Evolutionary conservation across 495 filamentous ascomycete genomes (phyloP), one percentile per base, ranked within the genome.

Genomic region (Aspergillus cavernicola): DNA sequence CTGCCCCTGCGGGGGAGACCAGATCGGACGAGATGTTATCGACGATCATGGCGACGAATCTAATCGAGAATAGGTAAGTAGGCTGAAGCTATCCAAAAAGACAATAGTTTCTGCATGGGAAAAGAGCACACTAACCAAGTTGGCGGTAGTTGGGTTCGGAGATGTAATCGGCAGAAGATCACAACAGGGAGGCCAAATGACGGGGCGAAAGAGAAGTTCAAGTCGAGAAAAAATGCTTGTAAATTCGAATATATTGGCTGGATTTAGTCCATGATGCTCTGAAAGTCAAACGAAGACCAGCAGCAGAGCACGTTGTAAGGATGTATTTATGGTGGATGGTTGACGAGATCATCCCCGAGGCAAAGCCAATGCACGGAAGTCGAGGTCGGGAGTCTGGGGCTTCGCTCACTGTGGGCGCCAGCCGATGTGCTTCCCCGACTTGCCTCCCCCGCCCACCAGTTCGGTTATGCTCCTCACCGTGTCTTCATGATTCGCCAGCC

Each of bases 1-100:
- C 83, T n/a, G 76, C 76, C 51, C 78, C 58, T 48, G 88, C 54
- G 28, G 80, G 63, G 42, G 75, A 68, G 50, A 80, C 48, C 24
- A 83, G 59, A 53, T 69, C 55, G 19, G 49, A 24, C 18, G 56
- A 29, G 44, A 60, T 56, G 18, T 36, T 11, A 22, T 47, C 44
- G 31, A 20, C 31, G 19, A 47, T 20, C 42, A 26, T 33, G 16
- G 12, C 40, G 35, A 2, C n/a, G n/a, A 20, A 15, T 32, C 29
- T 15, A 24, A 4, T 39, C 38, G 31, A 16, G 9, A 9, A 16
- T 28, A 29, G 7, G 6, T 16, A n/a, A 33, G 33, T 28, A 13
- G 13, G n/a, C 6, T n/a, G n/a, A n/a, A n/a, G n/a, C n/a, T n/a
- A n/a, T n/a, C n/a, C n/a, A n/a, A n/a, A n/a, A n/a, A n/a, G n/a